phyloP scores from a whole-genome alignment of 2,329 filamentous ascomycete genomes.

The Orbilia blumenaviensis region DNA sequence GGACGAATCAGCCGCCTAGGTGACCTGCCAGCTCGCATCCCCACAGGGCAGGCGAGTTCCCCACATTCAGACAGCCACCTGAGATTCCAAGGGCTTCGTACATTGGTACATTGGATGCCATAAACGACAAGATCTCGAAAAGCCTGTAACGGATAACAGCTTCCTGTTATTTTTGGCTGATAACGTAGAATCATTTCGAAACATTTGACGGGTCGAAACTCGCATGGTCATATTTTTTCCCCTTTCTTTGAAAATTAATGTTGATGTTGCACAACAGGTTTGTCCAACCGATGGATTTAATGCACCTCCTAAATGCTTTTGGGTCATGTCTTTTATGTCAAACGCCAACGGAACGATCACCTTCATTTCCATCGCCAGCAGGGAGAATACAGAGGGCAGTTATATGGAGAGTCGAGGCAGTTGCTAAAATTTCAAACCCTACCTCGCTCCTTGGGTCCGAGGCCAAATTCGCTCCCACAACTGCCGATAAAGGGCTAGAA shows the following conservation, averaged over 20 bases:
- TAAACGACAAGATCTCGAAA: neutral
- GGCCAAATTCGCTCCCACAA: neutral
- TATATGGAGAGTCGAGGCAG: neutral
- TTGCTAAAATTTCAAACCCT: neutral
- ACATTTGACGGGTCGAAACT: neutral
- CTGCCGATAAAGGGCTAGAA: constrained; percentile 9
- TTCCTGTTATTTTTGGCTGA: constrained; percentile 9
- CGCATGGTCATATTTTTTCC: neutral
- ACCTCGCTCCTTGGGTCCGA: neutral
- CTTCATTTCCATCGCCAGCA: constrained; percentile 16
- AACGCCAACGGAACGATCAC: constrained; percentile 36
- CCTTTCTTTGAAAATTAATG: neutral
- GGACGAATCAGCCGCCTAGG: neutral
- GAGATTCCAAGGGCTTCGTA: neutral
- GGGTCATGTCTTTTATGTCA: constrained; percentile 45
- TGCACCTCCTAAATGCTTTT: neutral
- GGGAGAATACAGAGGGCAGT: neutral
- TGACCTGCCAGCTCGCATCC: constrained; percentile 3
- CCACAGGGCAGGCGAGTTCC: constrained; percentile 11
- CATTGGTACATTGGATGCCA: constrained; percentile 14
- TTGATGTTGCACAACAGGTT: constrained; percentile 8
- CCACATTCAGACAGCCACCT: neutral
- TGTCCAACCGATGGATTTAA: neutral
- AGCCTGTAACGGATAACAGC: neutral
- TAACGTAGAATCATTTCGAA: neutral